Percentiles rank a stretch among this genome's conserved stretches.
phyloP scores from a whole-genome alignment of 306 rosid genomes.

The Rosa persica region DNA sequence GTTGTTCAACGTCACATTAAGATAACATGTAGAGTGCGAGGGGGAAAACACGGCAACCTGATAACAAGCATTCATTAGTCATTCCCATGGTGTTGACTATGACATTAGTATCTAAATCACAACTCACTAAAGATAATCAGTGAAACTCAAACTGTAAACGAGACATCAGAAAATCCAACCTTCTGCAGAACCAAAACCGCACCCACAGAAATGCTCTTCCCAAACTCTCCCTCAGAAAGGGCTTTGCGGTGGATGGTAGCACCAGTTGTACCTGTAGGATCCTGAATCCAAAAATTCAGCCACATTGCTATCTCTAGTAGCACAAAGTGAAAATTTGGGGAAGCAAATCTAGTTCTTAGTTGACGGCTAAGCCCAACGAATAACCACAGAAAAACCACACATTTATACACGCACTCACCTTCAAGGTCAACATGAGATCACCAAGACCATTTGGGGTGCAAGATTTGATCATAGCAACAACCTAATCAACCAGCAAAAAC shows the following conservation, averaged over 20 bases:
- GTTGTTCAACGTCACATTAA: constrained; percentile 66
- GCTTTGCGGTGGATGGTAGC: constrained; percentile 72
- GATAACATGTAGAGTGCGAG: constrained; percentile 47
- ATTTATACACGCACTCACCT: constrained; percentile 40
- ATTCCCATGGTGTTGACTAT: not conserved
- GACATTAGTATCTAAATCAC: not conserved
- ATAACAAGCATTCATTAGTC: not conserved
- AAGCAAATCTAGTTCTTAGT: not conserved
- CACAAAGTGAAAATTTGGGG: not conserved
- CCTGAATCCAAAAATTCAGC: constrained; percentile 50
- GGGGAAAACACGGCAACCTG: constrained; percentile 83
- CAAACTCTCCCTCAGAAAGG: constrained; percentile 39
- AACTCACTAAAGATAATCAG: not conserved
- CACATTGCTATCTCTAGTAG: not conserved
- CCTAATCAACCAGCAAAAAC: constrained; percentile 32
- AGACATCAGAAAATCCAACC: constrained; percentile 33
- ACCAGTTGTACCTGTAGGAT: constrained; percentile 57
- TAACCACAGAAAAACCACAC: not conserved
- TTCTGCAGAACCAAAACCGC: constrained; percentile 67
- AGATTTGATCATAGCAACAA: constrained; percentile 61
- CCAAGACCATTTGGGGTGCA: constrained; percentile 75
- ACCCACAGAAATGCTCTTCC: constrained; percentile 60
- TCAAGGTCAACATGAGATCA: constrained; percentile 61
- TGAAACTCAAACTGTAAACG: not conserved
- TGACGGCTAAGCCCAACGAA: not conserved